Percentiles rank a stretch among this genome's conserved stretches.
phyloP scores from a whole-genome alignment of 768 basidiomycete genomes.

The Dendrothele bispora region DNA sequence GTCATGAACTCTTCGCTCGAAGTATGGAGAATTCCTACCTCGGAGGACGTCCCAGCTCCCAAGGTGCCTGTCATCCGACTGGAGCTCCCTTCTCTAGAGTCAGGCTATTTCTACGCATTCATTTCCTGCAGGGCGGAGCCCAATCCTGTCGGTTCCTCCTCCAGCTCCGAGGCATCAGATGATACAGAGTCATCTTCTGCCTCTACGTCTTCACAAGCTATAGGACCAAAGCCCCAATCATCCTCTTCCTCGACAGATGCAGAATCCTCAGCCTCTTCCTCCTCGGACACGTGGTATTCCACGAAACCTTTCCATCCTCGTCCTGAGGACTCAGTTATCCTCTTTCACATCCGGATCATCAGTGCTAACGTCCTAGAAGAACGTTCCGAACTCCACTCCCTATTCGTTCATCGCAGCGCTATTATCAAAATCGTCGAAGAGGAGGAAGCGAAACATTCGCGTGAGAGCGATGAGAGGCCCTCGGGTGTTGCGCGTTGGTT shows the following conservation, averaged over 20 bases:
- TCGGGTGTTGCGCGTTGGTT: no score
- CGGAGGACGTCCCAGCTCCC: constrained; percentile 18
- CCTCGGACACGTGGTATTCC: constrained; percentile 5
- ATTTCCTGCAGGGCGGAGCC: constrained; percentile 43
- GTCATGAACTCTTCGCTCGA: constrained; percentile 18
- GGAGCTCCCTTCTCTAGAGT: constrained; percentile 29
- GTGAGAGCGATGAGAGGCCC: no score
- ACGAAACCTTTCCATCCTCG: constrained; percentile 23
- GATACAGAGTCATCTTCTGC: no score
- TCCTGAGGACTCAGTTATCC: constrained; percentile 29
- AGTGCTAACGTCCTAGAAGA: neutral
- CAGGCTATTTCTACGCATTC: constrained; percentile 16
- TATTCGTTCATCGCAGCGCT: constrained; percentile 39
- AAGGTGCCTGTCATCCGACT: constrained; percentile 22
- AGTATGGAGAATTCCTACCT: constrained; percentile 16
- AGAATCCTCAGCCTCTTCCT: no score
- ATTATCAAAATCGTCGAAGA: constrained; percentile 22
- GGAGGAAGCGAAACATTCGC: no score
- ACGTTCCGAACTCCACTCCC: constrained; percentile 19
- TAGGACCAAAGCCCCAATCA: no score
- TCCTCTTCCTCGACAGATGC: no score
- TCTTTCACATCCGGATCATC: constrained; percentile 31
- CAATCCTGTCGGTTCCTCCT: constrained; percentile 35
- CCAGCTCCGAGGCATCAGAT: no score
- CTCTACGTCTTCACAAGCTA: no score